phyloP scores from a whole-genome alignment of 2,329 filamentous ascomycete genomes.

The Phaeomoniella chlamydospora region DNA sequence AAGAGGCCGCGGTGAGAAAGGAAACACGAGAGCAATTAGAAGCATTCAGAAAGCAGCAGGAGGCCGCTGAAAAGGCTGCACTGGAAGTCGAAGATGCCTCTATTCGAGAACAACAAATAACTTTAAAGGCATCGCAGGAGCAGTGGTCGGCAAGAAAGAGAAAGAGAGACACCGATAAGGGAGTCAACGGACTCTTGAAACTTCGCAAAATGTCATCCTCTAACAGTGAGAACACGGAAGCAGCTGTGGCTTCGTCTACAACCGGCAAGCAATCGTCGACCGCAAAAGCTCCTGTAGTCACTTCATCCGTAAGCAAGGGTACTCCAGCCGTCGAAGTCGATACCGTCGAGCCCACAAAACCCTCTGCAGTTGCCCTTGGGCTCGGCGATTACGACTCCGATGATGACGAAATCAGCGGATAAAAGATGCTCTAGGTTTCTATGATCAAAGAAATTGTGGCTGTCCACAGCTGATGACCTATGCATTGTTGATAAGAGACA shows the following conservation, averaged over 20 bases:
- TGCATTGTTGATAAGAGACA: no score
- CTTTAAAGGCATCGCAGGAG: no score
- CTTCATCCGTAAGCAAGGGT: background rate
- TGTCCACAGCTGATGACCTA: no score
- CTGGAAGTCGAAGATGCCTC: conserved; percentile 13
- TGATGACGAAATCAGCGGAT: conserved; percentile 21
- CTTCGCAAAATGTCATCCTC: conserved; percentile 23
- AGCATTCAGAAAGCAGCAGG: conserved; percentile 42
- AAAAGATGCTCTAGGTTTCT: conserved; percentile 1
- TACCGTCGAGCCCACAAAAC: conserved; percentile 9
- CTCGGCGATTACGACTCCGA: conserved; percentile 24
- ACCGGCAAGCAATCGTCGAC: background rate
- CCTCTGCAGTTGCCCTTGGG: conserved; percentile 15
- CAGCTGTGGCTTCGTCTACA: background rate
- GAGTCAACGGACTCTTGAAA: conserved; percentile 24
- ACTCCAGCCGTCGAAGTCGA: conserved; percentile 2
- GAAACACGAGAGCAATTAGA: conserved; percentile 46
- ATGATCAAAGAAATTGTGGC: no score
- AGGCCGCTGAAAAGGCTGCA: conserved; percentile 39
- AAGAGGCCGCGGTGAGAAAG: conserved; percentile 41
- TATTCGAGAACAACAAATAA: background rate
- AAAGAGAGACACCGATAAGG: conserved; percentile 34
- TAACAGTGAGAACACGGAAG: conserved; percentile 6
- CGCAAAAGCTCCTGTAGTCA: background rate
- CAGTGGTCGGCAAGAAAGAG: conserved; percentile 34